Evolutionary conservation across 441 rosid species (phyloP), one percentile per base, ranked within the genome.

Genomic region (Syzygium syzygioides): DNA sequence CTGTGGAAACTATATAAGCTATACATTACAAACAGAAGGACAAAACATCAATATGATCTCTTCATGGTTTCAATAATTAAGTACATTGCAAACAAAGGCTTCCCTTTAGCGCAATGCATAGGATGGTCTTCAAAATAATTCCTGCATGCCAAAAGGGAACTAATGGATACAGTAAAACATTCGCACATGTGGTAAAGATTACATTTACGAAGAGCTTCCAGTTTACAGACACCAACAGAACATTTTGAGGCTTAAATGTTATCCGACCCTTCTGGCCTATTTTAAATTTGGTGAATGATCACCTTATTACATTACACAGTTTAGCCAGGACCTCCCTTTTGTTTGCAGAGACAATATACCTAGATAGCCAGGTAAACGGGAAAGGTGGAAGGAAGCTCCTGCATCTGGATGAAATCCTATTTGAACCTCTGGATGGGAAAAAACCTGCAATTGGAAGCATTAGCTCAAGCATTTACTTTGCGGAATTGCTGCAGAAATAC

Each of bases 401-500:
- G 98, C 97, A 91, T 96, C 98, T 86, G 99, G 98, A 93, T 98
- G 98, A 91, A 97, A 98, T 60, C 99, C 99, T 88, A 96, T 89
- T 89, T 95, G 98, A 64, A 93, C 95, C 95, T 97, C 99, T 86
- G 98, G 98, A 93, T 94, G 91, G 86, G 96, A 89, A 92, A 98
- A 93, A 89, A 94, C 94, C 99, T 97, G 94, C 88, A 94, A 86
- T 86, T 12, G 83, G 41, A 76, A 76, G 83, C 83, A 41, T 76
- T 41, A 76, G 83, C 52, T 76, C 52, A 76, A 37, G 17, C 48
- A 41, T 76, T 23, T 76, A 76, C 80, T 71, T 71, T 20, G 50
- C 0, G 0, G 80, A 34, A 68, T 37, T 0, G 83, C 83, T 1
- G 18, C 10, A 37, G 37, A 37, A 37, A 12, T 37, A 41, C 12